Conservation (phyloP, 2,329 filamentous ascomycete genomes). For the Colletotrichum eremochloae region DNA sequence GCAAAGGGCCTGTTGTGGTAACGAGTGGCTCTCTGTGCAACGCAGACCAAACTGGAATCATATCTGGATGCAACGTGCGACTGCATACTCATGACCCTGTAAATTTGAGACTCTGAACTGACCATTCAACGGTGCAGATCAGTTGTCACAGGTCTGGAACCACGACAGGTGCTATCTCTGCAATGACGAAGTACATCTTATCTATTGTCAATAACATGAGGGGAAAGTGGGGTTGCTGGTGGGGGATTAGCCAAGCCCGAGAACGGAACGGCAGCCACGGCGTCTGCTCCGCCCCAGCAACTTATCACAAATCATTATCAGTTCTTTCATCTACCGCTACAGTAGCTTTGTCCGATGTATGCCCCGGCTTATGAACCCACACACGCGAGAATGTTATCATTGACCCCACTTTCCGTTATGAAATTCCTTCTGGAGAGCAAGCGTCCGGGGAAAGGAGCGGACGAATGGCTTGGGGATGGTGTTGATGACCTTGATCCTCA, state of each 20-base stretch:
- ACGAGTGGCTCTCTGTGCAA: not conserved
- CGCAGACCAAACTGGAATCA: not conserved
- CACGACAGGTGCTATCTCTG: constrained; percentile 12
- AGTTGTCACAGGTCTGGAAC: not conserved
- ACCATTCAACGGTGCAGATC: not conserved
- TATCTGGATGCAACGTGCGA: not conserved
- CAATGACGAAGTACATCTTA: constrained; percentile 4
- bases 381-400: constrained; percentile 1
- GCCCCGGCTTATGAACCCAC: not conserved
- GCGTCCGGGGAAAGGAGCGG: not conserved
- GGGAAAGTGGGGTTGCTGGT: constrained; percentile 29
- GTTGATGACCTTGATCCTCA: not conserved
- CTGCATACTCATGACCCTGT: not conserved
- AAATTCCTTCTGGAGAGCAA: not conserved
- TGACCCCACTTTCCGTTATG: constrained; percentile 25
- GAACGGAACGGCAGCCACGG: constrained; percentile 17
- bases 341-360: not conserved
- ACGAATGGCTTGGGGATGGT: not conserved
- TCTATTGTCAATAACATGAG: constrained; percentile 13
- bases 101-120: not conserved
- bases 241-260: constrained; percentile 2
- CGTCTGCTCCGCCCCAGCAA: not conserved
- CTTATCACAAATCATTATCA: constrained; percentile 16
- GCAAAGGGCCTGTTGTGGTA: not conserved
- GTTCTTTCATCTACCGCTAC: not conserved